A percentile compares a stretch with the other conserved stretches of the same genome.
phyloP scores from a whole-genome alignment of 2,329 filamentous ascomycete genomes.

The Neopestalotiopsis rosae region DNA sequence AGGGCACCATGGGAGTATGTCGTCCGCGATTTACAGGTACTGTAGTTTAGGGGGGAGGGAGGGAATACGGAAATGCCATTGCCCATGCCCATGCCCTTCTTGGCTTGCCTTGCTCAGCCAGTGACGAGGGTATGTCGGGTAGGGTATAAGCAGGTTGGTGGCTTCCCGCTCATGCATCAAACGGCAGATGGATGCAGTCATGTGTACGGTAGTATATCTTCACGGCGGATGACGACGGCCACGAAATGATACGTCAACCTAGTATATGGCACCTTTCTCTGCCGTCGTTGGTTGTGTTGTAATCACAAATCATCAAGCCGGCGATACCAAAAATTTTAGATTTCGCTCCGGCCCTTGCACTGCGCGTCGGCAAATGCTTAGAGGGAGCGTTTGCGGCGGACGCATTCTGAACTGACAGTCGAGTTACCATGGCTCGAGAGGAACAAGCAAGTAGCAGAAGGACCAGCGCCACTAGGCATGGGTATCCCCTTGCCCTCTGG shows the following conservation, averaged over 20 bases:
- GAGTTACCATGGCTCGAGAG: not conserved
- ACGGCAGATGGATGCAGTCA: not conserved
- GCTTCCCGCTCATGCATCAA: not conserved
- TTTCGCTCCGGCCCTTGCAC: too few species aligned
- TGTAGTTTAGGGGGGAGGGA: not conserved
- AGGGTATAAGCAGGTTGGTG: not conserved
- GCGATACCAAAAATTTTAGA: too few species aligned
- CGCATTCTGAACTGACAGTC: not conserved
- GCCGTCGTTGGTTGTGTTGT: too few species aligned
- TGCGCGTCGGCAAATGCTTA: not conserved
- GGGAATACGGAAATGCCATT: not conserved
- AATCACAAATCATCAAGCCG: too few species aligned
- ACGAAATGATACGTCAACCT: not conserved
- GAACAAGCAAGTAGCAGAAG: not conserved
- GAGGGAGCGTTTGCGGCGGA: not conserved
- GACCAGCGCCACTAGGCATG: not conserved
- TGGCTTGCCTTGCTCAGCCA: not conserved
- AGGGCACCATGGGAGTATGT: not conserved
- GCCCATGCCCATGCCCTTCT: not conserved
- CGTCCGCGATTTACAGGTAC: not conserved
- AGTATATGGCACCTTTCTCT: not conserved
- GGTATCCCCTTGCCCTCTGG: not conserved
- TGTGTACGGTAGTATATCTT: not conserved
- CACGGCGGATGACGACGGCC: not conserved
- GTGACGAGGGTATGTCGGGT: not conserved